Base-by-base conservation (phyloP, 441 rosid species). In the Gossypium laxum region DNA sequence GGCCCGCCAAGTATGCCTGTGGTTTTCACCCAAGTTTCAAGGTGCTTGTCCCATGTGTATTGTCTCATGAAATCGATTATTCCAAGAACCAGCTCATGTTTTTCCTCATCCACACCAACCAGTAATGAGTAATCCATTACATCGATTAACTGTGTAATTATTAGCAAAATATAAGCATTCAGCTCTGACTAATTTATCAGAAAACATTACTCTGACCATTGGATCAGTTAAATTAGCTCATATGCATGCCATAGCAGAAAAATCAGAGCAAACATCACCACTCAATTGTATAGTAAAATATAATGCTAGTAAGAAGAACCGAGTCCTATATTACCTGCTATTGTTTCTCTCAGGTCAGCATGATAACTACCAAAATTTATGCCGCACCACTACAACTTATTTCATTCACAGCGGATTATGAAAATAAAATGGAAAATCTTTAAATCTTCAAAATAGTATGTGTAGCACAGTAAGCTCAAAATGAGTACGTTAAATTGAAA, bases 1-100 rank as follows among this genome's bases (percentile, higher is more conserved):
- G 84, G 77, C 47, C 91, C 94, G 1, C 91, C 94, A 21, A 89
- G 90, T 30, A 89, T 81, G 57, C 86, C 90, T 10, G 89, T 72
- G n/a, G 87, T 79, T 69, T 87, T 89, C 73, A 86, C 94, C 94
- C 91, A 87, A 8, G 91, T 84, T 79, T 89, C 94, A 4, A 89
- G 86, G 82, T 89, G 91, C 77, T 89, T 89, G 86, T 89, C 93
- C 91, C 85, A 89, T 7, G 94, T 89, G 77, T 89, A 89, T 61
- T 89, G 94, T 82, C 91, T 82, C 90, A 89, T 79, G 70, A 84
- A 89, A 70, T 89, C 94, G 28, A 89, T 89, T 70, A 84, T 86
- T 71, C 91, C 94, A 59, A 87, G 77, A 26, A 89, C 90, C 58
- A 89, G 80, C 72, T 89, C 91, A 17, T 81, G 84, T 61, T 82